Evolutionary conservation across 768 basidiomycete genomes (phyloP).

Genomic region (Mycena capillaripes): DNA sequence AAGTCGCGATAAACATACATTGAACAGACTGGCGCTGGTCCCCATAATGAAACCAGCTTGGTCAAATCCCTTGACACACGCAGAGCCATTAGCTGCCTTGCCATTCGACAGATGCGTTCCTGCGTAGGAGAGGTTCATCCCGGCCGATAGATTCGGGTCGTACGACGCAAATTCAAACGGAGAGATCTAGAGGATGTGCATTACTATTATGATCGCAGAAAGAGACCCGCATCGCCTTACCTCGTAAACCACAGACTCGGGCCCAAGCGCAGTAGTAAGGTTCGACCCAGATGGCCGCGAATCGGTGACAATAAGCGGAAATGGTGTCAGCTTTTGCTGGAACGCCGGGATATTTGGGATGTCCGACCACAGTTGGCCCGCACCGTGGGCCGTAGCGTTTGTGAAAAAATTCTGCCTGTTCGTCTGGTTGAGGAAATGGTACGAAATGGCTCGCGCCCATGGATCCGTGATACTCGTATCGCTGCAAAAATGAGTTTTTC

Average conservation of each 20-base stretch:
- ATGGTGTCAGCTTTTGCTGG: slow-evolving; percentile 65
- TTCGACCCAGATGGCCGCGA: slow-evolving; percentile 64
- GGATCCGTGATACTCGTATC: slow-evolving; percentile 77
- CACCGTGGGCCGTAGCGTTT: slow-evolving; percentile 72
- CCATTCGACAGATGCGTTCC: slow-evolving; percentile 78
- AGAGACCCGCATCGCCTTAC: slow-evolving; percentile 46
- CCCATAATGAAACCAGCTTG: slow-evolving; percentile 83
- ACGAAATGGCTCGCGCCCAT: slow-evolving; percentile 75
- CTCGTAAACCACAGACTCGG: slow-evolving; percentile 69
- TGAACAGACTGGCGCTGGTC: slow-evolving; percentile 79
- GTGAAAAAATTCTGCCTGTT: slow-evolving; percentile 70
- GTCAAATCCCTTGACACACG: slow-evolving; percentile 83
- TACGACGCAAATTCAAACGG: slow-evolving; percentile 82
- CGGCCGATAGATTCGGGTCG: slow-evolving; percentile 80
- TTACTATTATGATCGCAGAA: not conserved
- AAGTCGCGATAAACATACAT: slow-evolving; percentile 50
- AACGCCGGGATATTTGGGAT: slow-evolving; percentile 67
- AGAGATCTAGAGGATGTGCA: slow-evolving; percentile 56
- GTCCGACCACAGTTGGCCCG: slow-evolving; percentile 78
- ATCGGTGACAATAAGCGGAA: slow-evolving; percentile 76
- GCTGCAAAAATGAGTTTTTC: slow-evolving; percentile 46
- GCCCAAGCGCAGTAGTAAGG: slow-evolving; percentile 52
- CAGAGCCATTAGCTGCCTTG: slow-evolving; percentile 62
- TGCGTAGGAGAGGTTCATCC: slow-evolving; percentile 70
- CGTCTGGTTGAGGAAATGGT: slow-evolving; percentile 82